Conservation (phyloP, 2,329 filamentous ascomycete genomes). For the Bipolaris zeicola region DNA sequence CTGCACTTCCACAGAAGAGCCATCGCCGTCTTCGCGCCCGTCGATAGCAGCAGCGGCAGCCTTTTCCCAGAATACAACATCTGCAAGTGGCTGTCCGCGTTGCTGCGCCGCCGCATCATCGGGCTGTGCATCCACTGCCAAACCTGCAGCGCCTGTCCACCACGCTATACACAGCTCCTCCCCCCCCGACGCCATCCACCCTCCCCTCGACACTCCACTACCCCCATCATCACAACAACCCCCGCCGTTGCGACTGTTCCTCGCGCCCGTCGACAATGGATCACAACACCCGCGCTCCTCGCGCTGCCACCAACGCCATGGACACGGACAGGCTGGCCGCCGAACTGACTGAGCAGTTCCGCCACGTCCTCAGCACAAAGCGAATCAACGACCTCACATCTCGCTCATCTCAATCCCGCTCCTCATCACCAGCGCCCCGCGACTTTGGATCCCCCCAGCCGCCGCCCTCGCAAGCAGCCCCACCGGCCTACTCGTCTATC, state of each 20-base stretch:
- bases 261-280: constrained; percentile 41
- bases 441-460: constrained; percentile 54
- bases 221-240: constrained; percentile 11
- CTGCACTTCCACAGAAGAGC: constrained; percentile 1
- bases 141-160: constrained; percentile 20
- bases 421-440: constrained; percentile 61
- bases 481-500: constrained; percentile 66
- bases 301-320: constrained; percentile 28
- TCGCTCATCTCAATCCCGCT: constrained; percentile 63
- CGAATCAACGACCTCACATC: constrained; percentile 79
- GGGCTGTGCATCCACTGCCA: constrained; percentile 29
- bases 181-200: constrained; percentile 11
- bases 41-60: neutral
- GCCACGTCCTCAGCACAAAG: constrained; percentile 83
- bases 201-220: constrained; percentile 17
- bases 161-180: constrained; percentile 12
- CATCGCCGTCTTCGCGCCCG: neutral
- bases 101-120: constrained; percentile 30
- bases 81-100: constrained; percentile 14
- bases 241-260: constrained; percentile 21
- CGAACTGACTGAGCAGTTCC: constrained; percentile 82
- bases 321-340: constrained; percentile 60
- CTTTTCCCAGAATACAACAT: constrained; percentile 17
- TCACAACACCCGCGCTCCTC: constrained; percentile 38
- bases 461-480: constrained; percentile 43